Percentiles rank a stretch among this genome's conserved stretches.
Conservation (phyloP, 202 grass and related monocot genomes). For the Saccharum hybrid region DNA sequence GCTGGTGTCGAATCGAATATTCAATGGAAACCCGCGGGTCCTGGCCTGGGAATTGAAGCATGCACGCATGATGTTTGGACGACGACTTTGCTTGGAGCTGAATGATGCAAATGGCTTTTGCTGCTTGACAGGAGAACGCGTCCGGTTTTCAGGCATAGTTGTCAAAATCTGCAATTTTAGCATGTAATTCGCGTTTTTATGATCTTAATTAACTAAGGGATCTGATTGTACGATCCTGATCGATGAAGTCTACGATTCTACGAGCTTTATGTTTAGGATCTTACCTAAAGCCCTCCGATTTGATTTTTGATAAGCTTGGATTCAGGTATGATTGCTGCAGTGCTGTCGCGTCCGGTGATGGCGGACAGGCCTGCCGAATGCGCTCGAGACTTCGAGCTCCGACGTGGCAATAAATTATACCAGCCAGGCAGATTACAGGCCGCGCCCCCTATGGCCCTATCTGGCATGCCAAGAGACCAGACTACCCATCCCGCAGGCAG, state of each 20-base stretch:
- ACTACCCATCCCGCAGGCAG: background rate
- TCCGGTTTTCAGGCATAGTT: background rate
- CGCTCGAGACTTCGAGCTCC: background rate
- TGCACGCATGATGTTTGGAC: background rate
- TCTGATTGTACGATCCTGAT: too few relatives aligned
- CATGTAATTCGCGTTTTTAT: too few relatives aligned
- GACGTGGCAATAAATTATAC: slow-evolving; percentile 11
- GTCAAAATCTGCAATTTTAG: too few relatives aligned
- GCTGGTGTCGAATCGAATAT: background rate
- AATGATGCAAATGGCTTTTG: background rate
- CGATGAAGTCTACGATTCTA: too few relatives aligned
- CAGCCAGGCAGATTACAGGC: background rate
- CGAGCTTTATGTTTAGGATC: too few relatives aligned
- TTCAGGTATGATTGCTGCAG: slow-evolving; percentile 1
- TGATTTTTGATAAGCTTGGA: too few relatives aligned
- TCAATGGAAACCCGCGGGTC: background rate
- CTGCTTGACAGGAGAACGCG: background rate
- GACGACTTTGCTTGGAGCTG: background rate
- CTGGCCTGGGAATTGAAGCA: background rate
- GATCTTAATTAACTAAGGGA: too few relatives aligned
- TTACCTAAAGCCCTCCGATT: too few relatives aligned
- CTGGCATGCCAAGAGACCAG: background rate
- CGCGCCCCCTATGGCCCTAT: too few relatives aligned
- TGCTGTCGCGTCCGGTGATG: background rate
- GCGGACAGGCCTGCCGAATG: background rate